These are phyloP conservation scores for Echeveria elegans DNA, from an alignment of 164 flowering plant genomes.

Conservation along the genomic window DNA sequence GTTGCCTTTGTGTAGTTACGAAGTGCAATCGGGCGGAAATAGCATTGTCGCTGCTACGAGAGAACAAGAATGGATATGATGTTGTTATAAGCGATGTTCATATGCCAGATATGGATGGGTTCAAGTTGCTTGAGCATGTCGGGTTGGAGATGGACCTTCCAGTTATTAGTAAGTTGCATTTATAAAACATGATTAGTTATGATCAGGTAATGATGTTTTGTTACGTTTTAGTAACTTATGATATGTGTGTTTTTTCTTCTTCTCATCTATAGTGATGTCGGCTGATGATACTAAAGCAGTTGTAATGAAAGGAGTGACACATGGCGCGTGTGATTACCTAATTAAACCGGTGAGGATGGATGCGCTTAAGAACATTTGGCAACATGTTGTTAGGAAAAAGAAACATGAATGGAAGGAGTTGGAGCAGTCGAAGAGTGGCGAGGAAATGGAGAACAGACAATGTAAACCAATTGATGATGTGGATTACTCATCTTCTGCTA, in stretches of 20 bases:
- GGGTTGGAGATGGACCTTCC: slow-evolving; percentile 91
- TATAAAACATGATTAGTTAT: background rate
- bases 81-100: slow-evolving; percentile 81
- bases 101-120: slow-evolving; percentile 97
- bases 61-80: slow-evolving; percentile 68
- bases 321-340: slow-evolving; percentile 11
- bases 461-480: slow-evolving; percentile 44
- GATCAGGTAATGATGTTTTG: background rate
- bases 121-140: slow-evolving; percentile 75
- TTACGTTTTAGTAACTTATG: background rate
- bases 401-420: slow-evolving; percentile 59
- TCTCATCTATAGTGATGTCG: slow-evolving; percentile 10
- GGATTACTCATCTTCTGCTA: slow-evolving; percentile 65
- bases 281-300: background rate
- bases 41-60: slow-evolving; percentile 65
- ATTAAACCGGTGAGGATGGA: slow-evolving; percentile 10
- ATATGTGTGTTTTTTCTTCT: background rate
- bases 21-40: slow-evolving; percentile 57
- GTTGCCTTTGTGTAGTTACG: slow-evolving; percentile 49
- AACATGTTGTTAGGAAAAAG: slow-evolving; percentile 84
- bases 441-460: slow-evolving; percentile 41
- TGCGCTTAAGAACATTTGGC: slow-evolving; percentile 63
- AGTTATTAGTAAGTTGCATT: slow-evolving; percentile 69
- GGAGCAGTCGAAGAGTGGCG: slow-evolving; percentile 65
- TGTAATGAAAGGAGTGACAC: slow-evolving; percentile 9